Evolutionary conservation across 2,329 filamentous ascomycete species (phyloP).

Genomic region (Trichoderma oligosporum): DNA sequence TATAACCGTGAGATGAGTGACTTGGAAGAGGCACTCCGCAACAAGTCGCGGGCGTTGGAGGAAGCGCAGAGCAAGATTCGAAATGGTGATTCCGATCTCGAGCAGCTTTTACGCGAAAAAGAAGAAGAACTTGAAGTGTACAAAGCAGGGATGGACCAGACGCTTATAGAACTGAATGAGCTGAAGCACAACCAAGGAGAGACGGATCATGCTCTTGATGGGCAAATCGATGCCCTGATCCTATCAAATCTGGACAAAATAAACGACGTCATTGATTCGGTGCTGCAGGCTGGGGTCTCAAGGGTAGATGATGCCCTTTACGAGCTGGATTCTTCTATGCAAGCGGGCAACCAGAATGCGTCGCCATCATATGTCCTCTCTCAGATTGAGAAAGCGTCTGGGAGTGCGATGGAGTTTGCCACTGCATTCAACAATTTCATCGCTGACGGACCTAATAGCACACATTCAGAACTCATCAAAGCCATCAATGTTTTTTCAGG

Average conservation of each 20-base stretch:
- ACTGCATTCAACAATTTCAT: slow-evolving; percentile 99
- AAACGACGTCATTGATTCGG: slow-evolving; percentile 95
- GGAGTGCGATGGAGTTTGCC: slow-evolving; percentile 93
- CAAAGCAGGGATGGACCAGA: slow-evolving; percentile 97
- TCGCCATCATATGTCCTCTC: slow-evolving; percentile 92
- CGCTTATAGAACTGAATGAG: slow-evolving; percentile 86
- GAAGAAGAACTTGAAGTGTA: slow-evolving; percentile 98
- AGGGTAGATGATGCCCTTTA: slow-evolving; percentile 95
- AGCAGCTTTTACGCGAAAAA: slow-evolving; percentile 82
- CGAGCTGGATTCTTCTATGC: slow-evolving; percentile 95
- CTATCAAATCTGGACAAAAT: slow-evolving; percentile 86
- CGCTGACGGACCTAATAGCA: slow-evolving; percentile 88
- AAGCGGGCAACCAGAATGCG: slow-evolving; percentile 96
- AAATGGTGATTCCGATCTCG: slow-evolving; percentile 80
- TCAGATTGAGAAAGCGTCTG: slow-evolving; percentile 93
- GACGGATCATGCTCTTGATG: slow-evolving; percentile 76
- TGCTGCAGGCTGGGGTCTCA: slow-evolving; percentile 86
- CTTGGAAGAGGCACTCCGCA: slow-evolving; percentile 84
- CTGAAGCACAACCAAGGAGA: slow-evolving; percentile 71
- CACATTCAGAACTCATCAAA: slow-evolving; percentile 87
- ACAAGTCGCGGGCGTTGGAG: slow-evolving; percentile 82
- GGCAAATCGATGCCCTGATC: slow-evolving; percentile 85
- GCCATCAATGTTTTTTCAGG: slow-evolving; percentile 87
- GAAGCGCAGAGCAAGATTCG: slow-evolving; percentile 74
- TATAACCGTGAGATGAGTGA: slow-evolving; percentile 98